A percentile compares a stretch with the other conserved stretches of the same genome.
These are phyloP conservation scores for Tylopilus subfusipes DNA, from an alignment of 768 basidiomycete genomes.

Conservation along the genomic window DNA sequence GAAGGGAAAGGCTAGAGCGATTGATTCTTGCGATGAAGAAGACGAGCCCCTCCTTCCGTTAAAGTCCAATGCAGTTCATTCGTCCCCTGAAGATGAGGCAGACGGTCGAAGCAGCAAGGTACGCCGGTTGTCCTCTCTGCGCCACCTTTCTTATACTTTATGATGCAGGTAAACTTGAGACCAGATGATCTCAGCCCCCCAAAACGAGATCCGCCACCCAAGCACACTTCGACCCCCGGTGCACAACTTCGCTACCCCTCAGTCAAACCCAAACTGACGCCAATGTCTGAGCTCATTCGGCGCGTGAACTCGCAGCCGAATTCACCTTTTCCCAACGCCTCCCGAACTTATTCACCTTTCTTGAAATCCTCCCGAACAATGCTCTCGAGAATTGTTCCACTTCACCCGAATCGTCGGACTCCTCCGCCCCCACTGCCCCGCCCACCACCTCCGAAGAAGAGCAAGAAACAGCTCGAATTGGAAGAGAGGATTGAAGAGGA, in stretches of 20 bases:
- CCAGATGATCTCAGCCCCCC: conserved; percentile 1
- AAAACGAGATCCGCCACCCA: conserved; percentile 1
- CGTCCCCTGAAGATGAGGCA: not conserved
- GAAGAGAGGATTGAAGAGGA: conserved; percentile 84
- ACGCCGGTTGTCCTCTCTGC: not conserved
- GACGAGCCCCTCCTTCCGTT: conserved; percentile 6
- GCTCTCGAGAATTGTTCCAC: conserved; percentile 67
- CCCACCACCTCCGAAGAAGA: conserved; percentile 70
- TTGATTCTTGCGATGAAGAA: conserved; percentile 28
- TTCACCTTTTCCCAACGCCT: conserved; percentile 42
- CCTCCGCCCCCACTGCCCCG: conserved; percentile 72
- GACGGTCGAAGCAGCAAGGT: conserved; percentile 18
- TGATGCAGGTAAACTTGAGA: conserved; percentile 13
- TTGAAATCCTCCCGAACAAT: conserved; percentile 59
- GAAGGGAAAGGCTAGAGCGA: conserved; percentile 31
- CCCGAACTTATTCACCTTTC: conserved; percentile 56
- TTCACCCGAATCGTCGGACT: conserved; percentile 69
- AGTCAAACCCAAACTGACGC: conserved; percentile 52
- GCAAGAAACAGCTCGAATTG: conserved; percentile 70
- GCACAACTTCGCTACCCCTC: conserved; percentile 33
- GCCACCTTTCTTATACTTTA: not conserved
- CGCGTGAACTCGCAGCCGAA: conserved; percentile 64
- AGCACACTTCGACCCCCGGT: conserved; percentile 10
- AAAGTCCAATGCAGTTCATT: not conserved
- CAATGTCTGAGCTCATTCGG: conserved; percentile 75